A percentile compares a stretch with the other conserved stretches of the same genome.
Evolutionary conservation across 495 filamentous ascomycete species (phyloP).

Genomic region (Neurospora sp.): DNA sequence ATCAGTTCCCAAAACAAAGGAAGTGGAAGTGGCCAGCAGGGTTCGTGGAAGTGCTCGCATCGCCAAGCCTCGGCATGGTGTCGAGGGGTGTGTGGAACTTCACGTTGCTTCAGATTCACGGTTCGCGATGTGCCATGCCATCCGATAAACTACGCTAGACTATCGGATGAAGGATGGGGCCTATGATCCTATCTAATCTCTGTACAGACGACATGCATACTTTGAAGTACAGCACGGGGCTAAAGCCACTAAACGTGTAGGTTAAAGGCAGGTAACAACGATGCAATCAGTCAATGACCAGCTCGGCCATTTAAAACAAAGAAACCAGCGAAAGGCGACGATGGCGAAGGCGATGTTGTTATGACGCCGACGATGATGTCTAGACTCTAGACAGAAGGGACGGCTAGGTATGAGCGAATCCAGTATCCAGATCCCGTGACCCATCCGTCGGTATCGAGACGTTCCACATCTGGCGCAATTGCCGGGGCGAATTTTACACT

Average conservation of each 20-base stretch:
- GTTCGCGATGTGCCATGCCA: neutral
- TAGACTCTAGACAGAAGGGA: neutral
- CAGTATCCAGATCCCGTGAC: neutral
- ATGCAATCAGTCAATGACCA: neutral
- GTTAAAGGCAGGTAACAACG: neutral
- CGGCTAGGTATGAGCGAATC: neutral
- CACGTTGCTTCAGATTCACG: neutral
- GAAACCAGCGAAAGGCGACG: neutral
- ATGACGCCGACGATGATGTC: neutral
- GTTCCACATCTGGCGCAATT: neutral
- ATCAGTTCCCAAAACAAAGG: neutral
- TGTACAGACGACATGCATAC: neutral
- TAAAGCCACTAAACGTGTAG: neutral
- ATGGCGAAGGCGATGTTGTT: neutral
- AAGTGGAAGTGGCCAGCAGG: neutral
- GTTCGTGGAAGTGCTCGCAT: neutral
- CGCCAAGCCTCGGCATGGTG: neutral
- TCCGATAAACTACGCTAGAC: neutral
- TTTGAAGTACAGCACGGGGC: neutral
- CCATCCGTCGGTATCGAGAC: neutral
- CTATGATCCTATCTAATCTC: neutral
- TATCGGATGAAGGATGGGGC: neutral
- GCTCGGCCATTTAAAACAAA: neutral
- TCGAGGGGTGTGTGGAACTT: neutral
- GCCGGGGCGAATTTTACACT: neutral